phyloP scores from a whole-genome alignment of 768 basidiomycete species.

The Dacryopinax spathularia region DNA sequence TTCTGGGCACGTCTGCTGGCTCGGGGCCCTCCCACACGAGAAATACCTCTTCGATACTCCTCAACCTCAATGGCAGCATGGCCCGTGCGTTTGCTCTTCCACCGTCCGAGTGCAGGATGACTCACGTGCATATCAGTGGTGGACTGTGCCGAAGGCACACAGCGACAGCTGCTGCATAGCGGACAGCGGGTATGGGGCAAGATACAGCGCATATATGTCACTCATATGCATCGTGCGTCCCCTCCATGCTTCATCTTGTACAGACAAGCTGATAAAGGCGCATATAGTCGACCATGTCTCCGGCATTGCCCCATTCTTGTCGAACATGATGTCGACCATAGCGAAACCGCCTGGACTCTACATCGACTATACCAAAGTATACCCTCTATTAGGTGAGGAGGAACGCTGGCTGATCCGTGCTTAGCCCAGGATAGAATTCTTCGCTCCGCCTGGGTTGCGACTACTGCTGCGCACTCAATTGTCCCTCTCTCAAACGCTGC shows the following conservation, averaged over 20 bases:
- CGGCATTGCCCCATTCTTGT: slow-evolving; percentile 55
- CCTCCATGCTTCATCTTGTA: not conserved
- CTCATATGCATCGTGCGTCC: slow-evolving; percentile 63
- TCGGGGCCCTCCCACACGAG: slow-evolving; percentile 61
- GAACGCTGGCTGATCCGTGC: not conserved
- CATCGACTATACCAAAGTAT: not conserved
- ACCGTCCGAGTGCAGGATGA: not conserved
- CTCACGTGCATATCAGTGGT: slow-evolving; percentile 41
- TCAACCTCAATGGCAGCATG: slow-evolving; percentile 41
- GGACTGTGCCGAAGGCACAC: slow-evolving; percentile 71
- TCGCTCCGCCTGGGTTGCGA: slow-evolving; percentile 67
- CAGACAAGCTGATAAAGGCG: not conserved
- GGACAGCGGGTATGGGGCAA: slow-evolving; percentile 21
- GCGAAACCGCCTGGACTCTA: slow-evolving; percentile 6
- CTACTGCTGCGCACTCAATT: slow-evolving; percentile 57
- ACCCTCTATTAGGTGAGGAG: not conserved
- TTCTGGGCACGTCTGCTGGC: slow-evolving; percentile 63
- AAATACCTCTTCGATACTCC: slow-evolving; percentile 60
- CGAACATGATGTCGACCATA: slow-evolving; percentile 36
- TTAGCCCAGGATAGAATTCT: slow-evolving; percentile 51
- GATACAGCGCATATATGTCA: slow-evolving; percentile 45
- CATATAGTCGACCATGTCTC: slow-evolving; percentile 53
- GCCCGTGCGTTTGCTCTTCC: slow-evolving; percentile 42
- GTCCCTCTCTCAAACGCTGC: slow-evolving; percentile 48
- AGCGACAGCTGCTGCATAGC: slow-evolving; percentile 52